These are phyloP conservation scores for Mortierella sp. DNA, from an alignment of 371 early-diverging fungal genomes.

Conservation along the genomic window DNA sequence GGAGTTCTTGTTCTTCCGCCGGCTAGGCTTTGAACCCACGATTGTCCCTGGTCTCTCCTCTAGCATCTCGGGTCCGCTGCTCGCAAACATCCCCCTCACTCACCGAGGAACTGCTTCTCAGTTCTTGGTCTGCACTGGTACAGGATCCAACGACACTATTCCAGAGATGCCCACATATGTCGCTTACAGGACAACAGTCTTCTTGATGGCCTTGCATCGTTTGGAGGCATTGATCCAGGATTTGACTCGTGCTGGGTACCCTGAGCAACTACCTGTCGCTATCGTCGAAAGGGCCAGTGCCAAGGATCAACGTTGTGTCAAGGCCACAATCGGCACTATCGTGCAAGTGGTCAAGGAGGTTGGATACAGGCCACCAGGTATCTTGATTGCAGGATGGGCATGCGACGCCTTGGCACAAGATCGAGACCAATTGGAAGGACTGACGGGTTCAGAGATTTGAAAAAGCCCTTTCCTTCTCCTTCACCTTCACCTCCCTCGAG, in stretches of 20 bases:
- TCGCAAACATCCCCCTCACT: constrained; percentile 88
- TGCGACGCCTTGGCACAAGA: constrained; percentile 55
- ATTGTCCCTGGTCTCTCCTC: constrained; percentile 91
- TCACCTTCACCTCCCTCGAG: neutral
- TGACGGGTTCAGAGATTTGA: constrained; percentile 4
- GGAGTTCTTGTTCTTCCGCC: constrained; percentile 80
- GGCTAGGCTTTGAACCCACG: constrained; percentile 68
- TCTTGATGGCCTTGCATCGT: constrained; percentile 89
- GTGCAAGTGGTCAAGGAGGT: constrained; percentile 70
- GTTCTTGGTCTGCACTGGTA: constrained; percentile 86
- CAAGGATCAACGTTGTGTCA: constrained; percentile 74
- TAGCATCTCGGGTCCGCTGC: constrained; percentile 76
- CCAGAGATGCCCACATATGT: constrained; percentile 76
- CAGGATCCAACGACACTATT: constrained; percentile 65
- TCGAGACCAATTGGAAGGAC: constrained; percentile 16
- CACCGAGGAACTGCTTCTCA: constrained; percentile 90
- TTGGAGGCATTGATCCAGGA: constrained; percentile 68
- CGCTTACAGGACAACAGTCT: constrained; percentile 80
- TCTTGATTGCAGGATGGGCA: constrained; percentile 73
- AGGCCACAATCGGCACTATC: constrained; percentile 67
- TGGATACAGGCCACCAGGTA: constrained; percentile 79
- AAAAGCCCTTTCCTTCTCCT: neutral
- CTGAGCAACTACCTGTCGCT: constrained; percentile 73
- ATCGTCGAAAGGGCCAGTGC: constrained; percentile 83
- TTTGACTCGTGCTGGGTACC: constrained; percentile 66